Percentiles rank a stretch among this genome's conserved stretches.
These are phyloP conservation scores for Annona squamosa DNA, from an alignment of 164 flowering plant species.

Conservation along the genomic window DNA sequence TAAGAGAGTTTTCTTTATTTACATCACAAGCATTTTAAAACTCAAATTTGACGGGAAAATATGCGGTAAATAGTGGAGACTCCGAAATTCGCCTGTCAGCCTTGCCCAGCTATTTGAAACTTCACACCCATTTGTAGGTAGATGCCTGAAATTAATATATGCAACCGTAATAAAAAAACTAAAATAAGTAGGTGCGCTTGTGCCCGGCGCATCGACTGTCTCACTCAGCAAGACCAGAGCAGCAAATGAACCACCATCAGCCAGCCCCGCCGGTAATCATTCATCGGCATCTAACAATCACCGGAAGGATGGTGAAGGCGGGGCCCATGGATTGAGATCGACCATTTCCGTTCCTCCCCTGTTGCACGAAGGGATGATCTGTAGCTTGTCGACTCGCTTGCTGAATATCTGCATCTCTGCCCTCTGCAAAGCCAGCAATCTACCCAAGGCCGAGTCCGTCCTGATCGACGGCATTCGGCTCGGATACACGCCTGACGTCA, in stretches of 20 bases:
- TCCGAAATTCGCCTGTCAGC: too few species aligned
- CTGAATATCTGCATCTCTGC: constrained; percentile 65
- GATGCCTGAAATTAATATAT: too few species aligned
- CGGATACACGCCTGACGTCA: constrained; percentile 68
- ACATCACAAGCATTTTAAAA: too few species aligned
- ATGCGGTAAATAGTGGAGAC: too few species aligned
- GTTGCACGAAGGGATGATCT: constrained; percentile 23
- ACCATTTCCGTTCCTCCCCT: neutral
- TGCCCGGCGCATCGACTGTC: neutral
- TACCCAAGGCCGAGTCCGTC: constrained; percentile 61
- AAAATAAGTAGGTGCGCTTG: too few species aligned
- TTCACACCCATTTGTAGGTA: too few species aligned
- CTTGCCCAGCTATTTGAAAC: too few species aligned
- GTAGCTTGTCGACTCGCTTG: constrained; percentile 47
- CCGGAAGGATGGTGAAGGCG: neutral
- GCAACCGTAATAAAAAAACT: too few species aligned
- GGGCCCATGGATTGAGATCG: neutral
- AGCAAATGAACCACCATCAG: neutral
- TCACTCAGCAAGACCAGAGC: neutral
- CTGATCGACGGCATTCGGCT: constrained; percentile 61
- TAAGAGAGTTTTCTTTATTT: too few species aligned
- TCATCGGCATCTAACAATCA: neutral
- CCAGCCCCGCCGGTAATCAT: neutral
- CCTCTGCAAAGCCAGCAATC: constrained; percentile 48
- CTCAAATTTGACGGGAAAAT: too few species aligned